Evolutionary conservation across 495 filamentous ascomycete genomes (phyloP).

Genomic region (Xylaria longipes): DNA sequence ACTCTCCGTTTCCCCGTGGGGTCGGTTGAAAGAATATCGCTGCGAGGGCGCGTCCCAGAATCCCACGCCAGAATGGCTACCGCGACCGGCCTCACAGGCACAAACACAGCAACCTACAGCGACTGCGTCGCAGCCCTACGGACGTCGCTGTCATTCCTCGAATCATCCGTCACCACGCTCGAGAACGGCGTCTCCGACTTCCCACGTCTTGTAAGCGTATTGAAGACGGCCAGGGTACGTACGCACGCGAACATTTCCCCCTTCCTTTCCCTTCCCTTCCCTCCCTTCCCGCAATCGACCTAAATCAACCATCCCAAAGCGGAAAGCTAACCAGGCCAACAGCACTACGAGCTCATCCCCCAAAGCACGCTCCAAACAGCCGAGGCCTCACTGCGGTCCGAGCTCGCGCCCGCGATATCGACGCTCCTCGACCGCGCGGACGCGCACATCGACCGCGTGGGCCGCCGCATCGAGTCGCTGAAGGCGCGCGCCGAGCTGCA

Average conservation of each 20-base stretch:
- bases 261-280: background rate
- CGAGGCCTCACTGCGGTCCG: conserved; percentile 56
- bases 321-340: conserved; percentile 3
- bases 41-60: background rate
- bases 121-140: conserved; percentile 56
- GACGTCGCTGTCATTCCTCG: conserved; percentile 58
- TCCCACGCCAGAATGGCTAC: conserved; percentile 1
- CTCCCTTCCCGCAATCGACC: background rate
- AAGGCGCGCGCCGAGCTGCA: conserved; percentile 56
- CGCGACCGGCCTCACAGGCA: background rate
- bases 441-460: conserved; percentile 52
- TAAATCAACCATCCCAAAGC: background rate
- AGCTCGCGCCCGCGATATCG: conserved; percentile 55
- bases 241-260: background rate
- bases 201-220: conserved; percentile 51
- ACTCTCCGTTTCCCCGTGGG: background rate
- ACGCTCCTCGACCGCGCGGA: conserved; percentile 56
- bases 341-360: conserved; percentile 61
- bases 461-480: conserved; percentile 55
- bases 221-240: conserved; percentile 56
- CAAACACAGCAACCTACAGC: conserved; percentile 42
- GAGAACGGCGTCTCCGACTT: conserved; percentile 53
- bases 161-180: conserved; percentile 55
- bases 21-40: background rate
- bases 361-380: conserved; percentile 55